Evolutionary conservation across 2,329 filamentous ascomycete species (phyloP).

Genomic region (Calonectria hongkongensis): DNA sequence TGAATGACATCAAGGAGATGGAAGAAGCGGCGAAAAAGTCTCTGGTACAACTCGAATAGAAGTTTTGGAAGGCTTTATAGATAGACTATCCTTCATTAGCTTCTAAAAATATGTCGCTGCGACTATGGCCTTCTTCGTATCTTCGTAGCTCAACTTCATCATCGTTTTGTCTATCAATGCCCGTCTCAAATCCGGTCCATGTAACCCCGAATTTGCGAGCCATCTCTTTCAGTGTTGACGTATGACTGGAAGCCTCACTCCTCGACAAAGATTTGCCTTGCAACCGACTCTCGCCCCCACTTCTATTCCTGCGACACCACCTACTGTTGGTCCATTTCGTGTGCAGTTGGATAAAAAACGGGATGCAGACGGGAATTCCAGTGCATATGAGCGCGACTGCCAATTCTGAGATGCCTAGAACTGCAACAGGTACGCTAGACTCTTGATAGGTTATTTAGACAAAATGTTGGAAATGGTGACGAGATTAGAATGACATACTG

Average conservation of each 20-base stretch:
- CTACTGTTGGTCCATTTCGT: neutral
- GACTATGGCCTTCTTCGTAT: neutral
- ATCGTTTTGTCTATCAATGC: neutral
- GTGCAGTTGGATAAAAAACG: neutral
- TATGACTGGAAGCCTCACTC: neutral
- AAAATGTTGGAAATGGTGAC: neutral
- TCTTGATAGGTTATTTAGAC: neutral
- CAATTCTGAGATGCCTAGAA: constrained; percentile 9
- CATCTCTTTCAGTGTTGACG: constrained; percentile 20
- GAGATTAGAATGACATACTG: neutral
- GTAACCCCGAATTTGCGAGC: constrained; percentile 5
- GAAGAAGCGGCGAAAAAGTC: constrained; percentile 21
- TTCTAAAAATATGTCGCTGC: too few relatives aligned
- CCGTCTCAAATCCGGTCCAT: neutral
- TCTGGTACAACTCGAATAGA: constrained; percentile 17
- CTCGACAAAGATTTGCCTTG: neutral
- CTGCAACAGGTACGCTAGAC: neutral
- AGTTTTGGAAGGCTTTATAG: too few relatives aligned
- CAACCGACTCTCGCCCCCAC: neutral
- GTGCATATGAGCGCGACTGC: constrained; percentile 11
- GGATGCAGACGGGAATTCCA: constrained; percentile 2
- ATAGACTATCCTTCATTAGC: too few relatives aligned
- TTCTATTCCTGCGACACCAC: neutral
- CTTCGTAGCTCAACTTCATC: neutral
- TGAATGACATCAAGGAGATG: constrained; percentile 33